Conservation (phyloP, 192 early-diverging fungal genomes). For the Entomortierella beljakovae region DNA sequence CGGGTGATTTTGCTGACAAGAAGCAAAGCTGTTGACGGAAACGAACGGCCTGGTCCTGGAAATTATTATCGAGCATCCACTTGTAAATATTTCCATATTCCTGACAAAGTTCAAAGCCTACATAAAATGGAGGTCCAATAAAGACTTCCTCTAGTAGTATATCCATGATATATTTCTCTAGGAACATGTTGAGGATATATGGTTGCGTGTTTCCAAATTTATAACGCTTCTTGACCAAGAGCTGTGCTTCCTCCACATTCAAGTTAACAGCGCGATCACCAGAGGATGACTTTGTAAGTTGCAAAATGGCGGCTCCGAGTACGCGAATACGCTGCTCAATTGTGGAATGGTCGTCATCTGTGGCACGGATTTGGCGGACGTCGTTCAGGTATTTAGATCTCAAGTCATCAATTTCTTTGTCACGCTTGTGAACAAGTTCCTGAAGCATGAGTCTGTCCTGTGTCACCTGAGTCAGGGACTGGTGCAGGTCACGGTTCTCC, state of each 20-base stretch:
- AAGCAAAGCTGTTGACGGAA: conserved; percentile 58
- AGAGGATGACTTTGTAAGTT: conserved; percentile 48
- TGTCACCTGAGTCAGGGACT: conserved; percentile 34
- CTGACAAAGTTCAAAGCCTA: conserved; percentile 41
- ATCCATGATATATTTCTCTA: conserved; percentile 67
- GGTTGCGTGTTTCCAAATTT: conserved; percentile 52
- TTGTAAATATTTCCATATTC: conserved; percentile 37
- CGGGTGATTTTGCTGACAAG: conserved; percentile 46
- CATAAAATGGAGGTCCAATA: conserved; percentile 48
- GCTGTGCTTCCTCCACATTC: conserved; percentile 36
- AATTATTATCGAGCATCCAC: conserved; percentile 54
- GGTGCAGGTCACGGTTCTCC: conserved; percentile 43
- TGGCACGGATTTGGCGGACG: conserved; percentile 60
- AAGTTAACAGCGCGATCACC: conserved; percentile 50
- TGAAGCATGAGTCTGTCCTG: conserved; percentile 49
- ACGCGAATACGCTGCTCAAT: conserved; percentile 50
- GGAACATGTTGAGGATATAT: conserved; percentile 58
- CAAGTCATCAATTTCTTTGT: conserved; percentile 52
- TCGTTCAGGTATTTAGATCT: conserved; percentile 54
- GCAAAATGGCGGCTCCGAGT: conserved; percentile 50
- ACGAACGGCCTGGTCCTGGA: conserved; percentile 45
- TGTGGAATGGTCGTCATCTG: conserved; percentile 56
- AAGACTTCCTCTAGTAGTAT: conserved; percentile 59
- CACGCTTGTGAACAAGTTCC: conserved; percentile 51
- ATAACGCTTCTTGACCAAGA: conserved; percentile 48